phyloP scores from a whole-genome alignment of 306 rosid species.

The Prosopis cineraria region DNA sequence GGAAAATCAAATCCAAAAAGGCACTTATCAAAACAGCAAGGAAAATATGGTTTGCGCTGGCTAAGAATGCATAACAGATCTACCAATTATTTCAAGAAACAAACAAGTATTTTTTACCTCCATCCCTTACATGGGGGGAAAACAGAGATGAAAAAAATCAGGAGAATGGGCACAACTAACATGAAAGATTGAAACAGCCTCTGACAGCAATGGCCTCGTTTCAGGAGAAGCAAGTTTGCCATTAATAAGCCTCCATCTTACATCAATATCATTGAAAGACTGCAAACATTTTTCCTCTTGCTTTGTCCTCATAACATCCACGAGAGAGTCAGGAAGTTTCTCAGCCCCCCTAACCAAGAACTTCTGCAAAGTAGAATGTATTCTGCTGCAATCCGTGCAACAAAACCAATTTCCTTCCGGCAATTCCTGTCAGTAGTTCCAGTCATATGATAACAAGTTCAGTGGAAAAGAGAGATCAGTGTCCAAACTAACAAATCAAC shows the following conservation, averaged over 20 bases:
- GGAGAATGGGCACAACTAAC: conserved; percentile 48
- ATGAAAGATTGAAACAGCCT: conserved; percentile 90
- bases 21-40: neutral
- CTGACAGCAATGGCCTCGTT: conserved; percentile 75
- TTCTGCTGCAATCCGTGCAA: conserved; percentile 68
- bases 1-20: conserved; percentile 1
- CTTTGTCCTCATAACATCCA: conserved; percentile 62
- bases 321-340: conserved; percentile 67
- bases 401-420: conserved; percentile 96
- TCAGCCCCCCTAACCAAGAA: conserved; percentile 62
- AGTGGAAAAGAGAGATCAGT: conserved; percentile 12
- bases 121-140: conserved; percentile 16
- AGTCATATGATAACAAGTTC: conserved; percentile 17
- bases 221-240: conserved; percentile 86
- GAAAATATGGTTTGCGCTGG: conserved; percentile 4
- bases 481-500: conserved; percentile 25
- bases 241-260: conserved; percentile 83
- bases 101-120: conserved; percentile 18
- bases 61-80: conserved; percentile 1
- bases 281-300: conserved; percentile 61
- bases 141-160: conserved; percentile 16
- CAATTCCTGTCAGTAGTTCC: conserved; percentile 69
- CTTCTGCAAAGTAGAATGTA: conserved; percentile 75
- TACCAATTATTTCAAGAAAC: conserved; percentile 19
- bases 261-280: conserved; percentile 49